phyloP scores from a whole-genome alignment of 2,329 filamentous ascomycete species.

The Pseudogymnoascus sp. region DNA sequence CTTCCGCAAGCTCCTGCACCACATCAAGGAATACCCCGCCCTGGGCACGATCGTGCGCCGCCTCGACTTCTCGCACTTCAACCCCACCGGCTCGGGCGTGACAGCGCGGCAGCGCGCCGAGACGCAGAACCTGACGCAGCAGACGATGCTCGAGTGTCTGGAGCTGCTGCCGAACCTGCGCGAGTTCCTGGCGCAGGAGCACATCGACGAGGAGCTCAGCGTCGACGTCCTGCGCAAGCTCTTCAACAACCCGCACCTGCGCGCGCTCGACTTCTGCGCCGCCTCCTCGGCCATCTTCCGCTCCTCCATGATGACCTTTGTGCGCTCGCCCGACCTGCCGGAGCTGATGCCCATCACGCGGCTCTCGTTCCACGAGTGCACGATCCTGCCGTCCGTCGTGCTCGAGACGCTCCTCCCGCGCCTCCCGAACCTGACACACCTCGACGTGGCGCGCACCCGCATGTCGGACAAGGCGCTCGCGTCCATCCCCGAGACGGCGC shows the following conservation, averaged over 20 bases:
- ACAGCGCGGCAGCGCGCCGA: constrained; percentile 66
- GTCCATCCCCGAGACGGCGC: constrained; percentile 62
- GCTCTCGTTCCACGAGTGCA: constrained; percentile 71
- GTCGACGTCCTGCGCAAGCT: constrained; percentile 61
- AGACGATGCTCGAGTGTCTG: constrained; percentile 63
- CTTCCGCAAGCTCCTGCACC: constrained; percentile 71
- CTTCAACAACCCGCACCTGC: constrained; percentile 55
- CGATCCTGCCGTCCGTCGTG: constrained; percentile 55
- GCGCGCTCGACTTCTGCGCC: constrained; percentile 68
- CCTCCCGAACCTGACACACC: constrained; percentile 61
- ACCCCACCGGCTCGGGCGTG: constrained; percentile 66
- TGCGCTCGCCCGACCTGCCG: constrained; percentile 36
- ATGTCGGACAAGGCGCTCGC: constrained; percentile 63
- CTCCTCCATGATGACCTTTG: constrained; percentile 49
- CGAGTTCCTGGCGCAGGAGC: constrained; percentile 74
- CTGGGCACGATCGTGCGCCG: constrained; percentile 69
- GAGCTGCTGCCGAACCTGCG: constrained; percentile 63
- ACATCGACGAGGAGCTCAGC: constrained; percentile 68
- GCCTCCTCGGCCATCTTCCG: constrained; percentile 63
- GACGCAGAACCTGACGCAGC: constrained; percentile 66
- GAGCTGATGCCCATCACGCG: constrained; percentile 51
- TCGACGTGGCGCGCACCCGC: constrained; percentile 71
- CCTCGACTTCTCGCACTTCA: constrained; percentile 80
- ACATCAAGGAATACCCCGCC: constrained; percentile 56
- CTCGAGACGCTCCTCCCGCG: constrained; percentile 65